Base-by-base conservation (phyloP, 345 rosid species). In the Rubroshorea leprosula region DNA sequence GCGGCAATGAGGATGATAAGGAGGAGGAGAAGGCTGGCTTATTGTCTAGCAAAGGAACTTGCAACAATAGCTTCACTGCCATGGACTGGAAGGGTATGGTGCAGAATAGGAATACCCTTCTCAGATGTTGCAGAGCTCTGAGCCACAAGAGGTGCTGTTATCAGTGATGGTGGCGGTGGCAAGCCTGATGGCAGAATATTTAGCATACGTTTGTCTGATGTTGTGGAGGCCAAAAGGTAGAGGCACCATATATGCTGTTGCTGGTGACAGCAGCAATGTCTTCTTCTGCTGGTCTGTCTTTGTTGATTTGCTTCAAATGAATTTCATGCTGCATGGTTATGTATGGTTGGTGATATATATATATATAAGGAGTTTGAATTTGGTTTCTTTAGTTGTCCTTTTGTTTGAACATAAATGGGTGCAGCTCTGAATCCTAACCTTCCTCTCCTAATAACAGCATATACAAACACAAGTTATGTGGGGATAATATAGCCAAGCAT, bases 11-110 rank as follows among this genome's bases (percentile, higher is more conserved):
- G 55, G 18, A 81, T 64, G 20, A 80, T 2, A 26, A 78, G 67
- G 35, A 78, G 26, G 54, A 76, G 7, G 20, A 91, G 48, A 38
- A 84, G 70, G 71, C 80, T 65, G 51, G n/a, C n/a, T n/a, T n/a
- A 88, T 45, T 43, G 73, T 55, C 83, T 88, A 75, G 56, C 89
- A 86, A 1, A 91, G 19, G 74, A 79, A 69, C 78, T 77, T 88
- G 84, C 85, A 82, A 63, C 77, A 81, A 3, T 83, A 67, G 74
- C 67, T 74, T 15, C 64, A 53, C 55, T 57, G 67, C 61, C 23
- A 71, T 35, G 41, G 6, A 13, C 12, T 35, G 41, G 41, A 35
- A 8, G 41, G n/a, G n/a, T n/a, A n/a, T n/a, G n/a, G n/a, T n/a
- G n/a, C n/a, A n/a, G n/a, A n/a, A n/a, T n/a, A n/a, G n/a, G n/a